phyloP scores from a whole-genome alignment of 1,284 basidiomycete species.

The Coniferiporia weirii region DNA sequence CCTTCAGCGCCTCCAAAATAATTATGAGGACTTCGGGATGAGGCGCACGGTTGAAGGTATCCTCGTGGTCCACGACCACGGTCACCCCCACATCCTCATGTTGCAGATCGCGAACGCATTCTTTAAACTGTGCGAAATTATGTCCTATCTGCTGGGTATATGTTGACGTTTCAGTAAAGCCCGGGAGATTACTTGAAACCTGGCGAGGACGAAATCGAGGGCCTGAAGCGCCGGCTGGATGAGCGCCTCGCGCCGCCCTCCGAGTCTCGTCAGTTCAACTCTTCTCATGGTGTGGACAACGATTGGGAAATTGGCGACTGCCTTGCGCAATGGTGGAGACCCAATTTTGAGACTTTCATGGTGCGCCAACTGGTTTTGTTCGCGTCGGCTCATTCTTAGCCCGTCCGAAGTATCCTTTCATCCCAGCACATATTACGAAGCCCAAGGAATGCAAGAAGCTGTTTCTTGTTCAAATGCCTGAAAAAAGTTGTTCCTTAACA shows the following conservation, averaged over 20 bases:
- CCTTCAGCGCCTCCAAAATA: conserved; percentile 85
- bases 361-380: conserved; percentile 44
- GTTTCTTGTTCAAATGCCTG: conserved; percentile 93
- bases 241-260: conserved; percentile 80
- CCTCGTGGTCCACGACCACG: conserved; percentile 91
- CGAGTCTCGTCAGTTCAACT: conserved; percentile 60
- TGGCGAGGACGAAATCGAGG: conserved; percentile 88
- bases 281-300: conserved; percentile 68
- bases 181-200: conserved; percentile 98
- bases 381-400: conserved; percentile 10
- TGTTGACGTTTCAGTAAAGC: conserved; percentile 37
- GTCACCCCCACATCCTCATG: conserved; percentile 94
- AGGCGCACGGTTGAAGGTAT: conserved; percentile 94
- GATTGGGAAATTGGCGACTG: conserved; percentile 97
- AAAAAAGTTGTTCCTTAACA: conserved; percentile 63
- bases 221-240: conserved; percentile 83
- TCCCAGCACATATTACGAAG: conserved; percentile 94
- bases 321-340: conserved; percentile 94
- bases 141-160: not conserved
- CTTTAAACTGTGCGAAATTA: conserved; percentile 85
- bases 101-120: conserved; percentile 98
- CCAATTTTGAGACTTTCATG: conserved; percentile 98
- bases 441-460: conserved; percentile 98
- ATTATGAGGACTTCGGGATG: conserved; percentile 96
- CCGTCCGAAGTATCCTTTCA: conserved; percentile 81